These are phyloP conservation scores for Kwoniella sp. DNA, from an alignment of 768 basidiomycete species.

Conservation along the genomic window DNA sequence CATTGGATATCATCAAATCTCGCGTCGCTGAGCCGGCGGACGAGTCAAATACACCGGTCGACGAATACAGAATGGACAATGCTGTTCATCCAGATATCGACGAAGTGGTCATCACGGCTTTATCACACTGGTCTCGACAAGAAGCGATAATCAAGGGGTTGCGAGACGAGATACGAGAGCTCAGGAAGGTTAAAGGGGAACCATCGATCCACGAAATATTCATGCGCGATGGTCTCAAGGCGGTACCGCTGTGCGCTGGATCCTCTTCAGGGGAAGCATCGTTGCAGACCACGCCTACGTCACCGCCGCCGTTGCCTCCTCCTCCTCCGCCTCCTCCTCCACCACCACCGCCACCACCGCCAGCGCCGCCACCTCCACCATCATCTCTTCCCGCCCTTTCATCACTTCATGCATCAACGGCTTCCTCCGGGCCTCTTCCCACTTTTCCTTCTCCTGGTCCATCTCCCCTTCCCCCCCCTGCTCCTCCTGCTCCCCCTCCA, in stretches of 20 bases:
- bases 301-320: conserved; percentile 4
- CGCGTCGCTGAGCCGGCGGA: conserved; percentile 56
- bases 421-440: conserved; percentile 2
- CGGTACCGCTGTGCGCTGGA: no score
- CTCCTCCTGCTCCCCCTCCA: conserved; percentile 22
- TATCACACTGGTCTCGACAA: conserved; percentile 65
- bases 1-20: conserved; percentile 81
- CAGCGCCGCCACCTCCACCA: conserved; percentile 40
- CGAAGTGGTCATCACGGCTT: conserved; percentile 62
- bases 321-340: conserved; percentile 19
- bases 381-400: no score
- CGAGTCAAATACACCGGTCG: neutral
- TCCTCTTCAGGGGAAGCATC: no score
- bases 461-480: conserved; percentile 22
- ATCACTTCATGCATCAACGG: neutral
- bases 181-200: conserved; percentile 54
- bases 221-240: no score
- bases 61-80: neutral
- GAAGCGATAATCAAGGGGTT: conserved; percentile 63
- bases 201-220: no score
- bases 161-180: conserved; percentile 25
- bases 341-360: conserved; percentile 24
- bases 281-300: neutral
- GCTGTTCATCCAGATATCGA: no score
- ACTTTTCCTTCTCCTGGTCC: conserved; percentile 16